Conservation (phyloP, 805 yeast species). For the Sugiyamaella americana region DNA sequence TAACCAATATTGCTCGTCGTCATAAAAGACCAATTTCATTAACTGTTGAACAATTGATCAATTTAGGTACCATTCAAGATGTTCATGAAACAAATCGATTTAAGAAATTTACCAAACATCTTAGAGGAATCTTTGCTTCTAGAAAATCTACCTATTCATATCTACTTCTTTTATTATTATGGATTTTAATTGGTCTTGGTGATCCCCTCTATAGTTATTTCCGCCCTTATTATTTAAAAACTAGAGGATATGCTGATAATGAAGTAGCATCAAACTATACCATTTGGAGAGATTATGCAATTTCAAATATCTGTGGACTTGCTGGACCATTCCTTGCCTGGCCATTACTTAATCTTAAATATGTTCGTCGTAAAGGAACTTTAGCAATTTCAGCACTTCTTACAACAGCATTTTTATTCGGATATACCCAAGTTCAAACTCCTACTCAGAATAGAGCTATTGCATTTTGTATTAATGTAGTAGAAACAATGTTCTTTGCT, state of each 20-base stretch:
- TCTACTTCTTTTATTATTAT: conserved; percentile 41
- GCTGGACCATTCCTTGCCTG: conserved; percentile 49
- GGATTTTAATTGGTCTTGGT: conserved; percentile 55
- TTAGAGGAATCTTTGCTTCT: conserved; percentile 43
- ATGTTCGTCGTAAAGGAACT: conserved; percentile 52
- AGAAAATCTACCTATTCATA: conserved; percentile 40
- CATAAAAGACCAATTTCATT: conserved; percentile 38
- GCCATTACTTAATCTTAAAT: conserved; percentile 18
- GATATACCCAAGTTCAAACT: conserved; percentile 56
- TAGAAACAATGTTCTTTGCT: conserved; percentile 32
- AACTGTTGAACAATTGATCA: conserved; percentile 42
- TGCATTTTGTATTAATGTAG: conserved; percentile 30
- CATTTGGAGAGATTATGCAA: conserved; percentile 30
- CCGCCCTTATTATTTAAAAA: conserved; percentile 46
- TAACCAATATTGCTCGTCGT: conserved; percentile 42
- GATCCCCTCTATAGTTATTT: conserved; percentile 53
- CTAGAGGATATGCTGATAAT: conserved; percentile 39
- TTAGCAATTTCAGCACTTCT: conserved; percentile 46
- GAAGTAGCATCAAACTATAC: conserved; percentile 21
- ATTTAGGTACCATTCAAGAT: conserved; percentile 38
- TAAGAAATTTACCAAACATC: conserved; percentile 19
- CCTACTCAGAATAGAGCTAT: conserved; percentile 47
- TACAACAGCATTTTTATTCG: conserved; percentile 53
- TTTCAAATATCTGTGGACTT: conserved; percentile 43
- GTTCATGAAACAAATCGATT: conserved; percentile 16